phyloP scores from a whole-genome alignment of 805 yeast genomes.

The Candida endomychidarum region DNA sequence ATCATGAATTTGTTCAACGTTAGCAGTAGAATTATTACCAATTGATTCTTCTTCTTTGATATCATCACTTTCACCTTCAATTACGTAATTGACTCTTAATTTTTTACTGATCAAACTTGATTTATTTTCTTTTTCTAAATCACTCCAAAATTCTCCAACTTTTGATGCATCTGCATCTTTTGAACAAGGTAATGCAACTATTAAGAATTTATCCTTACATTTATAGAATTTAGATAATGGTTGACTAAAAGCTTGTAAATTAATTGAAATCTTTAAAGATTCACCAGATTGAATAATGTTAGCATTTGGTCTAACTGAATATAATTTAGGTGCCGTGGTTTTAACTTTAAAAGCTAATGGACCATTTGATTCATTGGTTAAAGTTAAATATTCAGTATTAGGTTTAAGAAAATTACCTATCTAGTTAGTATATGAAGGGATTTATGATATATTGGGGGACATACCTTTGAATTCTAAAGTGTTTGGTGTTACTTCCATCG shows the following conservation, averaged over 20 bases:
- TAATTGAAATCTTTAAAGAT: constrained; percentile 70
- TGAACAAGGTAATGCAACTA: constrained; percentile 81
- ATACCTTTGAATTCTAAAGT: constrained; percentile 75
- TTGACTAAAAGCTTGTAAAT: constrained; percentile 77
- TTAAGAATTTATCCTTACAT: constrained; percentile 89
- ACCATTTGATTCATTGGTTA: constrained; percentile 55
- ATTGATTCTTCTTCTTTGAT: constrained; percentile 6
- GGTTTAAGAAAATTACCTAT: constrained; percentile 75
- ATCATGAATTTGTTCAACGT: constrained; percentile 16
- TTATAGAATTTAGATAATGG: constrained; percentile 73
- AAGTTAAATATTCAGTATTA: constrained; percentile 59
- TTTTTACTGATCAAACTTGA: constrained; percentile 59
- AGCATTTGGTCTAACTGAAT: constrained; percentile 96
- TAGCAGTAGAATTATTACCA: constrained; percentile 3
- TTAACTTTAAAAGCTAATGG: constrained; percentile 90
- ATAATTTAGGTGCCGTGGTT: constrained; percentile 94
- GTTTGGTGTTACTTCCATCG: constrained; percentile 73
- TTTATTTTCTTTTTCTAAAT: constrained; percentile 60
- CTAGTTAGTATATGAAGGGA: constrained; percentile 6
- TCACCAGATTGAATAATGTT: constrained; percentile 75
- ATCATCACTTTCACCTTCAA: constrained; percentile 25
- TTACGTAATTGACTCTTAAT: constrained; percentile 59
- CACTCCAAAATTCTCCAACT: constrained; percentile 75
- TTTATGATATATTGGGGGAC: constrained; percentile 31
- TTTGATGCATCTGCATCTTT: constrained; percentile 52